Conservation (phyloP, 2,329 filamentous ascomycete species). For the Chrysosporium keratinophilum region DNA sequence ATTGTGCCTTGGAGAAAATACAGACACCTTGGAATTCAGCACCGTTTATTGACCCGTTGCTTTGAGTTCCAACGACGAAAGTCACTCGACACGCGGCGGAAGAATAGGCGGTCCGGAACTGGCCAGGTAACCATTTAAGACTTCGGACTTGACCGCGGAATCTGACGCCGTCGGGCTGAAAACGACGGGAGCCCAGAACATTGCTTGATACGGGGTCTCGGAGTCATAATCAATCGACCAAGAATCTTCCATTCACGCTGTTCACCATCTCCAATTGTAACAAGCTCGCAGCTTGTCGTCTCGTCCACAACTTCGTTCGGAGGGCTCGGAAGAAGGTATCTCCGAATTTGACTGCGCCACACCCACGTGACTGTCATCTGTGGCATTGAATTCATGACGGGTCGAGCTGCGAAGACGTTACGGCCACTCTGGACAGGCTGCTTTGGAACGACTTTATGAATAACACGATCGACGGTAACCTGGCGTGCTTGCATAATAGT, state of each 20-base stretch:
- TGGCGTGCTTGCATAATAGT: not conserved
- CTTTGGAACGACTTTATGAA: not conserved
- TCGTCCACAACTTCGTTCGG: not conserved
- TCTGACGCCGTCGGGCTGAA: too few species aligned
- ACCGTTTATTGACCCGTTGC: not conserved
- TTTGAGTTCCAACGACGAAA: not conserved
- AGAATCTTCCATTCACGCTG: too few species aligned
- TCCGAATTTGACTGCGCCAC: not conserved
- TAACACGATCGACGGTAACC: not conserved
- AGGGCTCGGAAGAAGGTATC: not conserved
- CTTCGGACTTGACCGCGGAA: not conserved
- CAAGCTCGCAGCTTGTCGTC: not conserved
- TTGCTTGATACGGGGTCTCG: too few species aligned
- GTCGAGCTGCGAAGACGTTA: too few species aligned
- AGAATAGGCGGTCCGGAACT: slow-evolving; percentile 11
- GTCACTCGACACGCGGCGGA: slow-evolving; percentile 9
- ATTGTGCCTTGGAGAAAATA: not conserved
- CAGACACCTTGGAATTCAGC: not conserved
- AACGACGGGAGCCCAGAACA: too few species aligned
- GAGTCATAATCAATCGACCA: too few species aligned
- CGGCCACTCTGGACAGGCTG: too few species aligned
- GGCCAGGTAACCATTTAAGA: slow-evolving; percentile 12
- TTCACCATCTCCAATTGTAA: too few species aligned
- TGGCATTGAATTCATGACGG: not conserved
- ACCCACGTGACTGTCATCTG: not conserved